These are phyloP conservation scores for Xylaria sp. DNA, from an alignment of 2,329 filamentous ascomycete species.

Conservation along the genomic window DNA sequence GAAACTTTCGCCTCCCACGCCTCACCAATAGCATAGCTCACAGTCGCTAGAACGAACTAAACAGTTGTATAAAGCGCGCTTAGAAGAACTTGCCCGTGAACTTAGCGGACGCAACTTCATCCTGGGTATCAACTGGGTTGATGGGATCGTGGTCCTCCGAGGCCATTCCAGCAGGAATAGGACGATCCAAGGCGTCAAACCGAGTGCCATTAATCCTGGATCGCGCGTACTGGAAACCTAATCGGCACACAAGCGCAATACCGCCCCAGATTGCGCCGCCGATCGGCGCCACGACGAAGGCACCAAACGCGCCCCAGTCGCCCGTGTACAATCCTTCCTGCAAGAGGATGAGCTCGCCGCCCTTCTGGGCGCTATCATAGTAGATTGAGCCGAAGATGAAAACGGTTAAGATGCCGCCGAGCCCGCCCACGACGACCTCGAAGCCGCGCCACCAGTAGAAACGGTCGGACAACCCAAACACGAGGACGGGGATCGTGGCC, in stretches of 20 bases:
- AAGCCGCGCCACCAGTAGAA: slow-evolving; percentile 82
- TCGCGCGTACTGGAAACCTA: slow-evolving; percentile 67
- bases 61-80: neutral
- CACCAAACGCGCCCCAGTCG: slow-evolving; percentile 86
- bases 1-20: neutral
- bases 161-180: slow-evolving; percentile 42
- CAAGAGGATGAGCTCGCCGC: slow-evolving; percentile 75
- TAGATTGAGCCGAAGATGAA: slow-evolving; percentile 86
- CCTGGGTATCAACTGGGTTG: slow-evolving; percentile 45
- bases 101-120: slow-evolving; percentile 53
- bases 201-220: slow-evolving; percentile 68
- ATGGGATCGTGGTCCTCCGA: slow-evolving; percentile 43
- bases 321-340: slow-evolving; percentile 78
- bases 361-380: slow-evolving; percentile 73
- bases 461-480: slow-evolving; percentile 75
- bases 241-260: slow-evolving; percentile 68
- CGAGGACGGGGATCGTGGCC: slow-evolving; percentile 77
- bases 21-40: neutral
- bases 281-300: slow-evolving; percentile 82
- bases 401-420: slow-evolving; percentile 81
- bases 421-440: slow-evolving; percentile 80
- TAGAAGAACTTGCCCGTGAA: slow-evolving; percentile 66
- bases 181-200: slow-evolving; percentile 76
- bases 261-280: slow-evolving; percentile 79
- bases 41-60: neutral